phyloP scores from a whole-genome alignment of 495 filamentous ascomycete genomes.

The Glarea lozoyensis region DNA sequence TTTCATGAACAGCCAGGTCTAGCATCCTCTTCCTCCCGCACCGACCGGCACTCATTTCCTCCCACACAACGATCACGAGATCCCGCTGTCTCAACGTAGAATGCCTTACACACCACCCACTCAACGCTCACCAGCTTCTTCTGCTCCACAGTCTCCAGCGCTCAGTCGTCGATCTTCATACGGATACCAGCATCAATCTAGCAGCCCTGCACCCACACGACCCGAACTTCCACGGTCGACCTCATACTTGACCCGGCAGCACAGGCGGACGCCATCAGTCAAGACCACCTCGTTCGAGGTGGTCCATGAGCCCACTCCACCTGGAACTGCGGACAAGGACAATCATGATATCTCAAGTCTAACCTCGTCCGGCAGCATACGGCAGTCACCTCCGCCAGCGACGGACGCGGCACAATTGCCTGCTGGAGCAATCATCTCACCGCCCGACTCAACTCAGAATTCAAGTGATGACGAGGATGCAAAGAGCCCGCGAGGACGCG shows the following conservation, averaged over 20 bases:
- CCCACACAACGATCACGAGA: not conserved
- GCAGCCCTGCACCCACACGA: constrained; percentile 30
- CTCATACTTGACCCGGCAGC: constrained; percentile 61
- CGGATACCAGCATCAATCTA: constrained; percentile 25
- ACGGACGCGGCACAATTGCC: constrained; percentile 61
- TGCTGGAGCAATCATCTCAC: constrained; percentile 73
- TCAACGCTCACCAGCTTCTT: constrained; percentile 69
- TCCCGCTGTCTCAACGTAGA: constrained; percentile 16
- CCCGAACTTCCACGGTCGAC: constrained; percentile 61
- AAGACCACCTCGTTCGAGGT: constrained; percentile 22
- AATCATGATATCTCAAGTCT: constrained; percentile 30
- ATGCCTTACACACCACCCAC: constrained; percentile 95
- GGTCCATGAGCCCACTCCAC: constrained; percentile 31
- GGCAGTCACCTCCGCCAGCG: constrained; percentile 71
- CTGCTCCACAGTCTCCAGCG: constrained; percentile 53
- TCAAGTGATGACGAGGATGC: constrained; percentile 78
- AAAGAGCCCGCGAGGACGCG: constrained; percentile 38
- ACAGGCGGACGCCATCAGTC: constrained; percentile 28
- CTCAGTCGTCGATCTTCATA: constrained; percentile 49
- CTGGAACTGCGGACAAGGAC: constrained; percentile 38
- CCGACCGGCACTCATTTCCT: constrained; percentile 2
- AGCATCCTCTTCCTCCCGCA: constrained; percentile 11
- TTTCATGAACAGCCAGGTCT: constrained; percentile 13
- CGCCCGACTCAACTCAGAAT: constrained; percentile 69
- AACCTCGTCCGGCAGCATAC: constrained; percentile 43